phyloP scores from a whole-genome alignment of 352 stramenopile species.

The Globisporangium polare region DNA sequence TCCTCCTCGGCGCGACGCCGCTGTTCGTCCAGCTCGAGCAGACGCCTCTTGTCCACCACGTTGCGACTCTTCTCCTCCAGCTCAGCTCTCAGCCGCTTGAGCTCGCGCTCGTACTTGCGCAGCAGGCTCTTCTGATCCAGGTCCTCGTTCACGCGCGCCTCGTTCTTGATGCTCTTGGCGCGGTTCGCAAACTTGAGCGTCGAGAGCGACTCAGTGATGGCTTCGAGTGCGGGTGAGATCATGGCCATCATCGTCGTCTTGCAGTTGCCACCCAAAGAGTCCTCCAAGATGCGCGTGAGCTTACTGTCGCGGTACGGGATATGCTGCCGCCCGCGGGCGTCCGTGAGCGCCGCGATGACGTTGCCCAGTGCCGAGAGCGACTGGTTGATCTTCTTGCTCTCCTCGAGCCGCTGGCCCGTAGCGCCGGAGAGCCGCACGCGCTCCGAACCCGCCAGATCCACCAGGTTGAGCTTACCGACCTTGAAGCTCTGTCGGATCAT shows the following conservation, averaged over 20 bases:
- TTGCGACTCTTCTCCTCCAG: constrained; percentile 91
- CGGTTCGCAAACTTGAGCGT: constrained; percentile 95
- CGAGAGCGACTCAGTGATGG: constrained; percentile 89
- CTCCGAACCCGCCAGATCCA: constrained; percentile 91
- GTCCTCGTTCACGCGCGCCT: constrained; percentile 90
- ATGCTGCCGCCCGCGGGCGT: constrained; percentile 82
- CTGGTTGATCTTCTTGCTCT: constrained; percentile 94
- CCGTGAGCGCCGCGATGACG: constrained; percentile 88
- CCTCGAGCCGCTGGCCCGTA: constrained; percentile 84
- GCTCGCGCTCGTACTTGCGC: constrained; percentile 94
- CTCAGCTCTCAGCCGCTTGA: constrained; percentile 90
- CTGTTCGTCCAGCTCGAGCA: constrained; percentile 90
- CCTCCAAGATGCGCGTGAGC: constrained; percentile 90
- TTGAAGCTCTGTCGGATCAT: constrained; percentile 92
- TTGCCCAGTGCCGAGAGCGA: constrained; percentile 89
- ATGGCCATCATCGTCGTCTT: constrained; percentile 97
- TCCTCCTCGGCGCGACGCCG: constrained; percentile 89
- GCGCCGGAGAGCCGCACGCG: constrained; percentile 84
- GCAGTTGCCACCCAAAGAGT: constrained; percentile 90
- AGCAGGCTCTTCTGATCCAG: constrained; percentile 91
- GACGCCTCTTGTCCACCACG: constrained; percentile 90
- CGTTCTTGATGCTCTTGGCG: constrained; percentile 92
- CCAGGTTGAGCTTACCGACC: constrained; percentile 93
- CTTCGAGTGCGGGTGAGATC: constrained; percentile 88
- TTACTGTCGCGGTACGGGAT: constrained; percentile 94